These are phyloP conservation scores for Mallotus japonicus DNA, from an alignment of 441 rosid species.

Conservation along the genomic window DNA sequence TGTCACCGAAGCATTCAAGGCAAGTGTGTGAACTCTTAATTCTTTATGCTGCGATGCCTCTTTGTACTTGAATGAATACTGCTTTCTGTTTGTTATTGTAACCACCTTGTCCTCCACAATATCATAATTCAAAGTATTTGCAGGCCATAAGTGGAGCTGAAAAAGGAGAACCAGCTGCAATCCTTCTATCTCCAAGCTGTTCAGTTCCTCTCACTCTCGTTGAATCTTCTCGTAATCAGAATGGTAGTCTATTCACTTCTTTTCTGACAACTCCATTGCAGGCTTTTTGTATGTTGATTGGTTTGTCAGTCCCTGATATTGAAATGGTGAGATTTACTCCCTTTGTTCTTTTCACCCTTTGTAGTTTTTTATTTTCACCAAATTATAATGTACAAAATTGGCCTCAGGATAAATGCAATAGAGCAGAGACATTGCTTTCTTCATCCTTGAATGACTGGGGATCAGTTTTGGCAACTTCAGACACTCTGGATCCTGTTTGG, in stretches of 20 bases:
- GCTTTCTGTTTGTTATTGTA: not conserved
- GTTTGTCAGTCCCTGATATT: conserved; percentile 67
- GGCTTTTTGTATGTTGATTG: conserved; percentile 79
- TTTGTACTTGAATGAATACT: not conserved
- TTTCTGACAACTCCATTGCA: conserved; percentile 88
- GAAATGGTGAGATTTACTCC: conserved; percentile 52
- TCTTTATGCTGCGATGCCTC: not conserved
- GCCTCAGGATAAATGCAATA: conserved; percentile 54
- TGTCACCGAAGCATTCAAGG: conserved; percentile 69
- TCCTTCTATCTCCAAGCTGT: conserved; percentile 79
- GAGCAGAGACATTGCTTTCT: conserved; percentile 70
- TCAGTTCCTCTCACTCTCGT: conserved; percentile 42
- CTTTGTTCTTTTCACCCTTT: conserved; percentile 8
- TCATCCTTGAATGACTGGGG: conserved; percentile 80
- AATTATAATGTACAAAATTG: conserved; percentile 25
- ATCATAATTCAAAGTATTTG: conserved; percentile 18
- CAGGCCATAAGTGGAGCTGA: conserved; percentile 81
- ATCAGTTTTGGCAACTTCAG: conserved; percentile 59
- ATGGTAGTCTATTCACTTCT: conserved; percentile 77
- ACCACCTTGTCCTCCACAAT: not conserved
- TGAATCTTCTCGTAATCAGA: conserved; percentile 67
- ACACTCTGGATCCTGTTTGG: conserved; percentile 84
- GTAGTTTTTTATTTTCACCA: conserved; percentile 18
- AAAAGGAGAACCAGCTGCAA: conserved; percentile 93
- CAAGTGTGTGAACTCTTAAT: conserved; percentile 30